Evolutionary conservation across 768 basidiomycete genomes (phyloP).

Genomic region (Lactarius quietus): DNA sequence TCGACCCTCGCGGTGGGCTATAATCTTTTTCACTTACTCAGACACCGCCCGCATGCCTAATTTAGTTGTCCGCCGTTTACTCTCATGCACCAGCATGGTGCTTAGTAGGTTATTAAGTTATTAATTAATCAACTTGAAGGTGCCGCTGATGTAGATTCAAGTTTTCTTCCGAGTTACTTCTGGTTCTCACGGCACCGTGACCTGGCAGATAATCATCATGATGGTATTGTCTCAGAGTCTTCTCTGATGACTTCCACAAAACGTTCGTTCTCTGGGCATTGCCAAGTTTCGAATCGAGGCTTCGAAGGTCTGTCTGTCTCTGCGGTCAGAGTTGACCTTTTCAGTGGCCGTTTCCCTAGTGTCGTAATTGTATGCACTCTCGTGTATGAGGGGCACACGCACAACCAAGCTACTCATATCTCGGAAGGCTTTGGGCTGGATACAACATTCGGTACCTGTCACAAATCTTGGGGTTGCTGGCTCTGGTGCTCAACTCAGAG

Average conservation of each 20-base stretch:
- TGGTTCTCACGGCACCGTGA: background rate
- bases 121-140: too few relatives aligned
- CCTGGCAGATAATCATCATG: background rate
- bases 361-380: too few relatives aligned
- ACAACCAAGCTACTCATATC: background rate
- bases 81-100: too few relatives aligned
- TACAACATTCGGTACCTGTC: background rate
- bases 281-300: background rate
- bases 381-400: background rate
- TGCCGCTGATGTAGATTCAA: too few relatives aligned
- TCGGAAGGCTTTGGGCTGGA: background rate
- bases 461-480: background rate
- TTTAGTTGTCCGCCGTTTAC: too few relatives aligned
- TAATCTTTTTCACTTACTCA: background rate
- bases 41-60: too few relatives aligned
- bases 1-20: constrained; percentile 64
- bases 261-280: background rate
- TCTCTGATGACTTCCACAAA: background rate
- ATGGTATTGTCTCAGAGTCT: too few relatives aligned
- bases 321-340: too few relatives aligned
- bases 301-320: too few relatives aligned
- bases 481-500: background rate
- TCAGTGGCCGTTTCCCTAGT: too few relatives aligned
- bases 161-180: background rate
- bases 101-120: too few relatives aligned